phyloP scores from a whole-genome alignment of 2,329 filamentous ascomycete species.

The Clonostachys rosea region DNA sequence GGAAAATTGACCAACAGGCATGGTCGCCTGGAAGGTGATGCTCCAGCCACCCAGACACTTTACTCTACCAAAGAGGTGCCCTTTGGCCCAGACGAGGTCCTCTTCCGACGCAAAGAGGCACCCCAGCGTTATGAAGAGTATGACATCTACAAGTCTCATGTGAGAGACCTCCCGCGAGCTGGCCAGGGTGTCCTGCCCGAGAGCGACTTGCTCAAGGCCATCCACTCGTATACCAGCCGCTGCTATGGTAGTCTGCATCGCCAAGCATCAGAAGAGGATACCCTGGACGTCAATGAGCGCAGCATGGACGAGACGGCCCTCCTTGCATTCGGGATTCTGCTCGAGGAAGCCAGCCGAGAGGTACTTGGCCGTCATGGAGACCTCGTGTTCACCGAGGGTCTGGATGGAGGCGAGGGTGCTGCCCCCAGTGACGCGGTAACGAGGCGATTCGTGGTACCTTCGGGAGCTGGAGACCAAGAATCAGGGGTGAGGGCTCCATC shows the following conservation, averaged over 20 bases:
- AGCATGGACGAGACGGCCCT: slow-evolving; percentile 78
- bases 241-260: slow-evolving; percentile 43
- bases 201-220: slow-evolving; percentile 62
- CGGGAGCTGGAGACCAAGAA: too few relatives aligned
- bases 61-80: slow-evolving; percentile 6
- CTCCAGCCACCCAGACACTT: slow-evolving; percentile 10
- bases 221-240: slow-evolving; percentile 64
- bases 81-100: slow-evolving; percentile 64
- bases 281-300: slow-evolving; percentile 37
- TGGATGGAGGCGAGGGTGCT: neutral
- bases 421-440: neutral
- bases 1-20: neutral
- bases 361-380: slow-evolving; percentile 62
- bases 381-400: slow-evolving; percentile 64
- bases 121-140: slow-evolving; percentile 65
- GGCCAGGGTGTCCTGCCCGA: slow-evolving; percentile 53
- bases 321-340: slow-evolving; percentile 67
- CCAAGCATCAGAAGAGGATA: slow-evolving; percentile 3
- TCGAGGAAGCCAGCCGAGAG: slow-evolving; percentile 65
- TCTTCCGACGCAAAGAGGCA: slow-evolving; percentile 62
- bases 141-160: slow-evolving; percentile 66
- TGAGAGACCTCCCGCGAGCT: slow-evolving; percentile 39
- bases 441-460: too few relatives aligned
- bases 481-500: too few relatives aligned
- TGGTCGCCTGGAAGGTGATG: slow-evolving; percentile 3